Percentiles rank a stretch among this genome's conserved stretches.
phyloP scores from a whole-genome alignment of 352 stramenopile species.

The Phytopythium oedochilum region DNA sequence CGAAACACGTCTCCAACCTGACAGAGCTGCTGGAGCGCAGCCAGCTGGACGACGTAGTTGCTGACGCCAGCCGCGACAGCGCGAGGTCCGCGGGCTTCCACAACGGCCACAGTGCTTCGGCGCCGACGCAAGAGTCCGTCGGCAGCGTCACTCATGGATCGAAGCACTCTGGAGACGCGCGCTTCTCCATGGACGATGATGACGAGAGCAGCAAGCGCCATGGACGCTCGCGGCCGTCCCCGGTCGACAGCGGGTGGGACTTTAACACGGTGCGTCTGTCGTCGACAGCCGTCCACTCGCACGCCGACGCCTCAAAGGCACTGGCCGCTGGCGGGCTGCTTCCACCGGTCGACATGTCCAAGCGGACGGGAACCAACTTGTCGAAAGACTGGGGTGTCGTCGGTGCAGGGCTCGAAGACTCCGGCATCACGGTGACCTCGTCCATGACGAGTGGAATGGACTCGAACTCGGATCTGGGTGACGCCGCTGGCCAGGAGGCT shows the following conservation, averaged over 20 bases:
- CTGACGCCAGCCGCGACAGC: conserved; percentile 10
- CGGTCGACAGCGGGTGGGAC: conserved; percentile 64
- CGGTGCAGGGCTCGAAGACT: neutral
- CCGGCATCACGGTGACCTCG: conserved; percentile 4
- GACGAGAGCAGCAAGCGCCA: conserved; percentile 30
- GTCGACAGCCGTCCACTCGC: conserved; percentile 6
- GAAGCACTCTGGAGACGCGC: neutral
- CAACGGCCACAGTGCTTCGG: neutral
- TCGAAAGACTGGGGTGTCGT: conserved; percentile 3
- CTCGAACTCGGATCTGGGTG: conserved; percentile 2
- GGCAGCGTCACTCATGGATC: neutral
- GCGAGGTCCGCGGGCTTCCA: conserved; percentile 5
- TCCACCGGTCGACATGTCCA: neutral
- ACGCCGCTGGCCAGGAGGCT: neutral
- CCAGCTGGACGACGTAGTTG: conserved; percentile 14
- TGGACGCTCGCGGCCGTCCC: conserved; percentile 27
- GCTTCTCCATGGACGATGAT: neutral
- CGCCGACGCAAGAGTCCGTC: neutral
- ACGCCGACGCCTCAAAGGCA: neutral
- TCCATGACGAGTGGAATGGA: conserved; percentile 3
- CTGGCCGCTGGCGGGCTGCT: neutral
- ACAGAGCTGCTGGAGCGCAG: conserved; percentile 59
- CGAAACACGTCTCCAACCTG: conserved; percentile 68
- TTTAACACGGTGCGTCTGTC: conserved; percentile 72
- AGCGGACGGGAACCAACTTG: neutral